phyloP scores from a whole-genome alignment of 495 filamentous ascomycete species.

The Patellaria atrata region DNA sequence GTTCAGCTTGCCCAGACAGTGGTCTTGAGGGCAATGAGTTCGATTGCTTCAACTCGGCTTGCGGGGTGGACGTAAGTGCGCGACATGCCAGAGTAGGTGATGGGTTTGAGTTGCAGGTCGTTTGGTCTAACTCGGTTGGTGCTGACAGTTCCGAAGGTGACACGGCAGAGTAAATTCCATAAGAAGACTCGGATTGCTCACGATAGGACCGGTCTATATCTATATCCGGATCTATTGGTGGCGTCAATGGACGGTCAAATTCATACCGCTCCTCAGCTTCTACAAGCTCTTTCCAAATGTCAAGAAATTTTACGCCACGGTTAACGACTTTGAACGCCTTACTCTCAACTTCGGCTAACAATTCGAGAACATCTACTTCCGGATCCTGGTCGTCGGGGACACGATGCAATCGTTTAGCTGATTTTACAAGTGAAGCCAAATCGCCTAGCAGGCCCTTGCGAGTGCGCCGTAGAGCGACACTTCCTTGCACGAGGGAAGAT shows the following conservation, averaged over 20 bases:
- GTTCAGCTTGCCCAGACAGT: constrained; percentile 24
- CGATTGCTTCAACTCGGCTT: background rate
- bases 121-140: too few species aligned
- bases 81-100: constrained; percentile 1
- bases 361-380: constrained; percentile 41
- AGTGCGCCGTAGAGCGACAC: constrained; percentile 61
- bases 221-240: constrained; percentile 34
- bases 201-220: too few species aligned
- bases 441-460: constrained; percentile 81
- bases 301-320: constrained; percentile 81
- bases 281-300: constrained; percentile 55
- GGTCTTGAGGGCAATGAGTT: background rate
- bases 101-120: too few species aligned
- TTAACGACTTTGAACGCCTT: constrained; percentile 91
- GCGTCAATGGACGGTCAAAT: constrained; percentile 49
- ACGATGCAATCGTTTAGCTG: constrained; percentile 67
- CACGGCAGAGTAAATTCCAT: too few species aligned
- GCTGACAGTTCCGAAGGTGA: too few species aligned
- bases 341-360: constrained; percentile 82
- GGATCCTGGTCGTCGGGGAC: constrained; percentile 36
- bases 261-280: constrained; percentile 11
- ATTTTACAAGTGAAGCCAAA: constrained; percentile 75
- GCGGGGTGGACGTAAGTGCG: constrained; percentile 16
- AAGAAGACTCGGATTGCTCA: too few species aligned
- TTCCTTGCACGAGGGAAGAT: constrained; percentile 52